phyloP scores from a whole-genome alignment of 169 alveolate species.

The Cryptosporidium xiaoi region DNA sequence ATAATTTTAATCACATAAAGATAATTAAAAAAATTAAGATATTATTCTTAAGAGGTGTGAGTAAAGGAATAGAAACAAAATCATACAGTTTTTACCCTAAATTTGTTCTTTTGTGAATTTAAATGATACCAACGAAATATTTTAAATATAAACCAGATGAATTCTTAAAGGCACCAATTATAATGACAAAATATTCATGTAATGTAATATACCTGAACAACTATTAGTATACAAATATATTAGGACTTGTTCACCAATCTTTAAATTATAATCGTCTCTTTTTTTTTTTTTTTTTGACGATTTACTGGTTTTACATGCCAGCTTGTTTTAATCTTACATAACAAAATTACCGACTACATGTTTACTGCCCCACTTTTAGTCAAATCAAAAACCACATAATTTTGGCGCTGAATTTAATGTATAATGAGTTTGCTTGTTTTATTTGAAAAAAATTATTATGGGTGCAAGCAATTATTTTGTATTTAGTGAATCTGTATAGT shows the following conservation, averaged over 20 bases:
- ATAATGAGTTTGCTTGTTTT: not conserved
- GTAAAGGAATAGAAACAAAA: too few relatives aligned
- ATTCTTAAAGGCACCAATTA: not conserved
- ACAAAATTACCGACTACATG: slow-evolving; percentile 35
- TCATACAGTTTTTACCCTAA: too few relatives aligned
- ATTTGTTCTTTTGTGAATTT: not conserved
- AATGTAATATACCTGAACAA: too few relatives aligned
- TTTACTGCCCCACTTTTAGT: slow-evolving; percentile 45
- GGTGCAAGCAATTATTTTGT: too few relatives aligned
- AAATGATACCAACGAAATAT: not conserved
- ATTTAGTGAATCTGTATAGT: too few relatives aligned
- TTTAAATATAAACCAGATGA: not conserved
- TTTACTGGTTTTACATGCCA: slow-evolving; percentile 62
- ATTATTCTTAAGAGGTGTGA: too few relatives aligned
- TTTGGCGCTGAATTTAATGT: not conserved
- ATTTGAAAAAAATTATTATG: too few relatives aligned
- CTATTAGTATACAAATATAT: too few relatives aligned
- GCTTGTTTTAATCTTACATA: slow-evolving; percentile 10
- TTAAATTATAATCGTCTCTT: not conserved
- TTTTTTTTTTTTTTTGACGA: not conserved
- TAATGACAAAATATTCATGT: too few relatives aligned
- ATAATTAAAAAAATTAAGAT: too few relatives aligned
- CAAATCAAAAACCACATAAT: not conserved
- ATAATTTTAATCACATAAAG: not conserved
- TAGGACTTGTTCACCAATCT: not conserved